Base-by-base conservation (phyloP, 495 filamentous ascomycete species). In the Chaetomium tenue region DNA sequence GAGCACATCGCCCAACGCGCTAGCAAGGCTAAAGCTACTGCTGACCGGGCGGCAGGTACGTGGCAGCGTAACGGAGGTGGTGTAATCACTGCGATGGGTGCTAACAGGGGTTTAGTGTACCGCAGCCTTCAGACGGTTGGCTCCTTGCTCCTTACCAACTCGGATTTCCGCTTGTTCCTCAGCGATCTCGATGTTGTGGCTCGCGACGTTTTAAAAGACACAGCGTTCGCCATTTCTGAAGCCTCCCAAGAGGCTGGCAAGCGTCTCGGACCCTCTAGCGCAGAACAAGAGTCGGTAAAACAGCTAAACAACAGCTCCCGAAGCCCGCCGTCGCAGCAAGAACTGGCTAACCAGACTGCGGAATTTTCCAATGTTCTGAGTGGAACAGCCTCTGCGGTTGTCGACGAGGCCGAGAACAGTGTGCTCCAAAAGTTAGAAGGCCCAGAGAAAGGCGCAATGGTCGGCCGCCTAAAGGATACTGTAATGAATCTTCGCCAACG, bases 121-220 rank as follows among this genome's bases (percentile, higher is more conserved):
- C 82, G 88, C 68, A 96, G 92, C 70, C 76, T 96, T 48, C 89
- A 87, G 56, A 96, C 91, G 0, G 87, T 98, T 9, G 89, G 91
- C 12, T 88, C 85, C 55, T 81, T 98, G 8, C 84, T 97, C 0
- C 77, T 98, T 25, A 92, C 89, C 18, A 98, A 98, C 72, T 85
- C 89, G 3, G 92, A 97, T 69, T 97, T 98, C 74, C 86, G 93
- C 22, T 77, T 91, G 18, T 93, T 98, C 68, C 82, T 96, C 30
- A 83, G 87, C n/a, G 93, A 98, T 69, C 75, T 96, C 33, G 86
- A 86, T 47, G 84, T 87, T 0, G 83, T 98, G 61, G 89, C 87
- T 13, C 86, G 91, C 11, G 89, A 96, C 72, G 87, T 98, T 28
- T 93, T 98, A 70, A 85, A 85, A 62, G 93, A 97, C 67, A 92